A percentile compares a stretch with the other conserved stretches of the same genome.
These are phyloP conservation scores for Penicillium sp. DNA, from an alignment of 2,329 filamentous ascomycete genomes.

Conservation along the genomic window DNA sequence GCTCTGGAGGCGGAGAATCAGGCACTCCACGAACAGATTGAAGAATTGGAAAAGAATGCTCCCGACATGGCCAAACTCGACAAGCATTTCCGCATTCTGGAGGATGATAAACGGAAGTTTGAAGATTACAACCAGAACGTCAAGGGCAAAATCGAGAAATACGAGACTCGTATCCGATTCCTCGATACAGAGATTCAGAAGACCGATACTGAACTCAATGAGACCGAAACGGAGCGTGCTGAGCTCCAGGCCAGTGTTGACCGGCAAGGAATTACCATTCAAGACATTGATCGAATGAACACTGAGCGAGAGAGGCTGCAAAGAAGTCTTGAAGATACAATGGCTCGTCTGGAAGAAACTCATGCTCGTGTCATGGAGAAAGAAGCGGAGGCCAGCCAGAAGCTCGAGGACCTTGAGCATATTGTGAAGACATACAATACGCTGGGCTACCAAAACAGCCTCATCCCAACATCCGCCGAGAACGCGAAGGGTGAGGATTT, in stretches of 20 bases:
- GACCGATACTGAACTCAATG: conserved; percentile 64
- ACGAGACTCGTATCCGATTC: conserved; percentile 70
- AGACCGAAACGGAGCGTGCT: conserved; percentile 74
- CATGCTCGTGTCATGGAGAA: conserved; percentile 78
- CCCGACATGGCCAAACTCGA: conserved; percentile 79
- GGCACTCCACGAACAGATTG: conserved; percentile 74
- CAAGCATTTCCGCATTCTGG: conserved; percentile 84
- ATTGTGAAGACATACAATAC: conserved; percentile 90
- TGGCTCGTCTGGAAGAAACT: conserved; percentile 71
- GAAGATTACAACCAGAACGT: conserved; percentile 88
- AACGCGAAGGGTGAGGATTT: conserved; percentile 82
- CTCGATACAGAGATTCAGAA: conserved; percentile 84
- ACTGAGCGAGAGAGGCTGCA: conserved; percentile 90
- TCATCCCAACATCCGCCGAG: conserved; percentile 76
- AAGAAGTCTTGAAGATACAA: conserved; percentile 72
- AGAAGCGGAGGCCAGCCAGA: conserved; percentile 77
- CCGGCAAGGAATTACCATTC: conserved; percentile 87
- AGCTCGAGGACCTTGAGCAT: conserved; percentile 86
- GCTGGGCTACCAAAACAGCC: conserved; percentile 82
- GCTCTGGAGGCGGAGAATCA: conserved; percentile 82
- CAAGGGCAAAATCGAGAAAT: conserved; percentile 79
- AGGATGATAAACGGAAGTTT: conserved; percentile 91
- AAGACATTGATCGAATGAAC: conserved; percentile 99
- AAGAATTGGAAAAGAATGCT: conserved; percentile 79
- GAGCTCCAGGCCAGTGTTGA: conserved; percentile 81